These are phyloP conservation scores for Melastoma malabathricum DNA, from an alignment of 345 rosid species.

Conservation along the genomic window DNA sequence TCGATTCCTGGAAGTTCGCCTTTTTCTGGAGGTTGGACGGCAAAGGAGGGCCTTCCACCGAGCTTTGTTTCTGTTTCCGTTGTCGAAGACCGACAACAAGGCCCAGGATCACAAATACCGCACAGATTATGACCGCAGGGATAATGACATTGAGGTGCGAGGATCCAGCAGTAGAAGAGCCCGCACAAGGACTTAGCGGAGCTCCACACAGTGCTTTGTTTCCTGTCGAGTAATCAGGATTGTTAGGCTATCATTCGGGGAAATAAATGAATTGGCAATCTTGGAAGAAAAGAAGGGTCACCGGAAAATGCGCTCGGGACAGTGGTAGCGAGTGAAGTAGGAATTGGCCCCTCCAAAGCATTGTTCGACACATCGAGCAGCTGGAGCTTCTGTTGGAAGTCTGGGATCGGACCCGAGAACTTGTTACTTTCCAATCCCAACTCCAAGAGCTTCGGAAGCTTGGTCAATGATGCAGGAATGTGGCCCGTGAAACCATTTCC, in stretches of 20 bases:
- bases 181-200: constrained; percentile 23
- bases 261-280: too few species aligned
- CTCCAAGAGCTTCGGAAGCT: constrained; percentile 37
- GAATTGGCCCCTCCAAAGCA: constrained; percentile 46
- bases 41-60: constrained; percentile 24
- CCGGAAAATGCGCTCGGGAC: constrained; percentile 34
- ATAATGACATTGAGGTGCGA: constrained; percentile 3
- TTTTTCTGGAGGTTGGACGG: constrained; percentile 34
- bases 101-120: constrained; percentile 10
- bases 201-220: constrained; percentile 57
- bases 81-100: constrained; percentile 7
- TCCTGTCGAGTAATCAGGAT: constrained; percentile 20
- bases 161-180: background rate
- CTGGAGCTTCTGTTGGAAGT: constrained; percentile 21
- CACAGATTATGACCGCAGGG: constrained; percentile 12
- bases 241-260: background rate
- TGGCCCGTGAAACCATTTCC: constrained; percentile 40
- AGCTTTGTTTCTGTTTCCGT: constrained; percentile 1
- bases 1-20: constrained; percentile 21
- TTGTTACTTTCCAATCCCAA: constrained; percentile 49
- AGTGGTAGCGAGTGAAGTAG: constrained; percentile 24
- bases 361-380: constrained; percentile 44
- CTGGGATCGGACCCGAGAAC: constrained; percentile 48
- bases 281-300: constrained; percentile 4
- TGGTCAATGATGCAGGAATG: constrained; percentile 46